Conservation (phyloP, 768 basidiomycete genomes). For the Galerina sulciceps region DNA sequence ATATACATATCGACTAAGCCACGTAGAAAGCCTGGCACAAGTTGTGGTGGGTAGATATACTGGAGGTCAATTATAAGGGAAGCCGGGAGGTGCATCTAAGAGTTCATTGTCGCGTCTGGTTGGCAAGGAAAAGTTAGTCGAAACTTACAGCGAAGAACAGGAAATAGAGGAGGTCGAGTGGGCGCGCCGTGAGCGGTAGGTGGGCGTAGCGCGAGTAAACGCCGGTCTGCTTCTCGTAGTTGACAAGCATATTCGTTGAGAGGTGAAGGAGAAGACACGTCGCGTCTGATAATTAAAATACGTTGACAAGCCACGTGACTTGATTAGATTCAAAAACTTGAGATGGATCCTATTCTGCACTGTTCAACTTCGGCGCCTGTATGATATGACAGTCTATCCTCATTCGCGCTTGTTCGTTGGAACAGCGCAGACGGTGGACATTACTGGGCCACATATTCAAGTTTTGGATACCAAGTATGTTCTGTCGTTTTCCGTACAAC, state of each 20-base stretch:
- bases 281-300: background rate
- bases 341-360: background rate
- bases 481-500: slow-evolving; percentile 8
- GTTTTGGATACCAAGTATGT: slow-evolving; percentile 59
- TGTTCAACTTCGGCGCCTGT: background rate
- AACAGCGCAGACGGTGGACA: slow-evolving; percentile 38
- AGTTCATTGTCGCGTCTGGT: background rate
- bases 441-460: slow-evolving; percentile 69
- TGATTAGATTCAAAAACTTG: slow-evolving; percentile 15
- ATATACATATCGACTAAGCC: slow-evolving; percentile 55
- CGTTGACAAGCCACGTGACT: slow-evolving; percentile 6
- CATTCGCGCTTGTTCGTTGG: slow-evolving; percentile 50
- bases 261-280: background rate
- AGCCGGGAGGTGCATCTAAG: slow-evolving; percentile 65
- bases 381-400: slow-evolving; percentile 36
- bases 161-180: slow-evolving; percentile 72
- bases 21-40: slow-evolving; percentile 53
- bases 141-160: slow-evolving; percentile 64
- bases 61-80: slow-evolving; percentile 76
- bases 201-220: slow-evolving; percentile 8
- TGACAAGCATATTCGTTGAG: slow-evolving; percentile 22
- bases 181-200: slow-evolving; percentile 55
- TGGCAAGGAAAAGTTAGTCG: background rate
- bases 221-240: slow-evolving; percentile 22
- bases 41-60: slow-evolving; percentile 55